Percentiles rank a stretch among this genome's conserved stretches.
These are phyloP conservation scores for Carex sylvatica DNA, from an alignment of 202 grass and related monocot species.

Conservation along the genomic window DNA sequence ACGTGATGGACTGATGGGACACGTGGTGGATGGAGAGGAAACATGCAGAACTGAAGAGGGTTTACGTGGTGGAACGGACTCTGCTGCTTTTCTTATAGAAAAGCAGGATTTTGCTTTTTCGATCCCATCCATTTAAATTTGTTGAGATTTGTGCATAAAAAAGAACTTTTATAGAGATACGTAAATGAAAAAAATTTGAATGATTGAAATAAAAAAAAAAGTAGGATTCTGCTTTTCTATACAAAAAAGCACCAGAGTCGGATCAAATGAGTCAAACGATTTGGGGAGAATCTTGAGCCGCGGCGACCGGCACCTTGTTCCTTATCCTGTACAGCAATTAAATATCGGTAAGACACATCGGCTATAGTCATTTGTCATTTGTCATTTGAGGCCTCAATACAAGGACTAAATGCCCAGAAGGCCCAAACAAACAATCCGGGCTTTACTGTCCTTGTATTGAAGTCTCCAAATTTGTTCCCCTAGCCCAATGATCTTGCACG, in stretches of 20 bases:
- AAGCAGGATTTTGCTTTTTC: no score
- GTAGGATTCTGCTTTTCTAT: no score
- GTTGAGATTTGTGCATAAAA: no score
- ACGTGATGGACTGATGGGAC: conserved; percentile 23
- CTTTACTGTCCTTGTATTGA: background rate
- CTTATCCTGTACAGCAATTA: background rate
- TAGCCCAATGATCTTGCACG: background rate
- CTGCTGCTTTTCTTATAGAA: no score
- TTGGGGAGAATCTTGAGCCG: background rate
- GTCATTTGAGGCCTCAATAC: no score
- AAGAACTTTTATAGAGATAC: no score
- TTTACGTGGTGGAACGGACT: background rate
- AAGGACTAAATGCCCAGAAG: background rate
- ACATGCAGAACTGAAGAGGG: background rate
- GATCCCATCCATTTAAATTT: no score
- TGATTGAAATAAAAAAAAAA: no score
- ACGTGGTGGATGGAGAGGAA: background rate
- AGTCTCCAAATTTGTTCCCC: no score
- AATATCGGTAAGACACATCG: background rate
- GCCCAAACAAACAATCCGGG: background rate
- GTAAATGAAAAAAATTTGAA: no score
- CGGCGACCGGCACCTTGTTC: background rate
- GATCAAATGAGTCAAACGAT: no score
- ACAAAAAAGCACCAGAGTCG: no score
- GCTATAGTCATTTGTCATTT: background rate